Base-by-base conservation (phyloP, 2,329 filamentous ascomycete species). In the Botrytis aclada region DNA sequence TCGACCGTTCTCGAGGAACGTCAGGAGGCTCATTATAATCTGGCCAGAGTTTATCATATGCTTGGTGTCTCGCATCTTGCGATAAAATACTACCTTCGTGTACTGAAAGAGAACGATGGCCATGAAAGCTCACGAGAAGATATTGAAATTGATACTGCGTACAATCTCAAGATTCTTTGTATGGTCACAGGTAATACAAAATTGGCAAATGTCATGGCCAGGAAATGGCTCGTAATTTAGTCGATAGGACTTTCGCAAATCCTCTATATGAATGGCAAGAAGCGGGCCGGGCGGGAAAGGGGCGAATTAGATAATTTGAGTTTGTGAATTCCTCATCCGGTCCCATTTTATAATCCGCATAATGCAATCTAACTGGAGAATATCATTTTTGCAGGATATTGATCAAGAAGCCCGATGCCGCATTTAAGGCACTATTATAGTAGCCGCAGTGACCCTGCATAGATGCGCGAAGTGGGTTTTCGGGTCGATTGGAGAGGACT, bases 1-100 rank as follows among this genome's bases (percentile, higher is more conserved):
- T 80, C 81, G 47, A 63, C 76, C 4, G 71, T 74, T 56, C 72
- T 81, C 74, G 82, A 84, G 74, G 81, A 90, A 77, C 82, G 85
- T 66, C 92, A 93, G 79, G 94, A 97, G 82, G 93, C 93, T 12
- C 91, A 93, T 79, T 97, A 92, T 83, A 97, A 97, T 78, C 85
- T 94, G 65, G 94, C 88, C 2, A 85, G 93, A 34, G 88, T 90
- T 39, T 96, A 92, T 84, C 92, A 96, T 81, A 86, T 91, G 73
- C 84, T 97, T 18, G 93, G 93, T 0, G 83, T 97, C 73, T 85
- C 87, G 32, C 89, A 93, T 79, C 83, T 97, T 41, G 94, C 94
- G 0, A 83, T 93, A 7, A 86, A 89, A 34, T 92, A 89, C 71
- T 98, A 98, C 80, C 84, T 79, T 12, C 82, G 83, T 72, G 85